These are phyloP conservation scores for Thelonectria rubi DNA, from an alignment of 2,329 filamentous ascomycete genomes.

Conservation along the genomic window DNA sequence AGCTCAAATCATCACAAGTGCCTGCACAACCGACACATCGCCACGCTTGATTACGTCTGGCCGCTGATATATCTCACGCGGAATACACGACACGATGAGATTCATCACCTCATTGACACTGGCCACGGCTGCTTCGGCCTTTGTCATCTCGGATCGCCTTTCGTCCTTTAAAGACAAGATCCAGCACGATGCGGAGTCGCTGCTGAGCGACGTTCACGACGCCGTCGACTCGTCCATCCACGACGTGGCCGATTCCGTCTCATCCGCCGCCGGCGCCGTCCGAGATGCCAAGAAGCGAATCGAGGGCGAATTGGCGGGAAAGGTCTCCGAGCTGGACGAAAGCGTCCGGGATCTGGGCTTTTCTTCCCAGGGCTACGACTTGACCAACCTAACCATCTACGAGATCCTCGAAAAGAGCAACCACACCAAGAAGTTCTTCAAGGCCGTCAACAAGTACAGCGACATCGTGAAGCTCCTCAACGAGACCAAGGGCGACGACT, in stretches of 20 bases:
- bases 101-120: conserved; percentile 31
- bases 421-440: conserved; percentile 79
- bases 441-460: conserved; percentile 76
- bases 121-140: conserved; percentile 34
- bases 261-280: conserved; percentile 10
- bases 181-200: conserved; percentile 11
- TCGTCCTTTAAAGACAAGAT: conserved; percentile 22
- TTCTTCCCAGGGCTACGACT: conserved; percentile 39
- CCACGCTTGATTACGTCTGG: not conserved
- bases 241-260: conserved; percentile 30
- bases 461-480: conserved; percentile 79
- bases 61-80: not conserved
- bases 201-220: conserved; percentile 18
- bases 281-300: not conserved
- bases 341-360: conserved; percentile 1
- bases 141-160: conserved; percentile 28
- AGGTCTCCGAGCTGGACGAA: conserved; percentile 6
- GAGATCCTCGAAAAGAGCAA: conserved; percentile 80
- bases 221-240: conserved; percentile 25
- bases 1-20: not conserved
- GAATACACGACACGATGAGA: conserved; percentile 27
- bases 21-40: not conserved
- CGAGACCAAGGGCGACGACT: conserved; percentile 69
- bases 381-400: conserved; percentile 78
- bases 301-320: conserved; percentile 18